Conservation (phyloP, 495 filamentous ascomycete genomes). For the Friedmanniomyces simplex region DNA sequence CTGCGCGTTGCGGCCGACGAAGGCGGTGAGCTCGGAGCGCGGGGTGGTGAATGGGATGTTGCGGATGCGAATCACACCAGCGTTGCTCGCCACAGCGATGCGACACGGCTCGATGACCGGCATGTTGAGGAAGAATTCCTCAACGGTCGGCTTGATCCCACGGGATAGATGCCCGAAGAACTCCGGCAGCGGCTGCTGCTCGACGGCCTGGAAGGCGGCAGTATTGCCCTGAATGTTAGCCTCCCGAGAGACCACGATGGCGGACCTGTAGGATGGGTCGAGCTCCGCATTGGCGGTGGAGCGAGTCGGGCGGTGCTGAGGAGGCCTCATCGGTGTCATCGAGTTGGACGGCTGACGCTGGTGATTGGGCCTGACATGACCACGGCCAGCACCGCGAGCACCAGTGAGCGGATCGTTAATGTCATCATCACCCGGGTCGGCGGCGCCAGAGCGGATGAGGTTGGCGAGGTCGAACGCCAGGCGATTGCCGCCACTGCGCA, state of each 20-base stretch:
- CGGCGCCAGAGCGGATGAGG: neutral
- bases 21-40: constrained; percentile 55
- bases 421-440: neutral
- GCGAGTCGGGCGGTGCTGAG: neutral
- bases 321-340: neutral
- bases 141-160: constrained; percentile 7
- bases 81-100: constrained; percentile 16
- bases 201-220: constrained; percentile 1
- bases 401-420: neutral
- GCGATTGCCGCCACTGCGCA: neutral
- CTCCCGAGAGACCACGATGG: neutral
- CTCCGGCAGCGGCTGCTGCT: neutral
- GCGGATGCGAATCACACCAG: constrained; percentile 32
- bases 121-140: constrained; percentile 11
- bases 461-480: neutral
- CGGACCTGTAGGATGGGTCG: neutral
- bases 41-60: constrained; percentile 57
- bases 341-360: neutral
- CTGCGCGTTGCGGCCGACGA: constrained; percentile 56
- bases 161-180: neutral
- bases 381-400: neutral
- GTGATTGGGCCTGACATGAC: neutral
- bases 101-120: constrained; percentile 23
- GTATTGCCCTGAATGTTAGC: constrained; percentile 9
- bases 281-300: neutral